A percentile compares a stretch with the other conserved stretches of the same genome.
phyloP scores from a whole-genome alignment of 345 rosid species.

The Euphorbia pulcherrima region DNA sequence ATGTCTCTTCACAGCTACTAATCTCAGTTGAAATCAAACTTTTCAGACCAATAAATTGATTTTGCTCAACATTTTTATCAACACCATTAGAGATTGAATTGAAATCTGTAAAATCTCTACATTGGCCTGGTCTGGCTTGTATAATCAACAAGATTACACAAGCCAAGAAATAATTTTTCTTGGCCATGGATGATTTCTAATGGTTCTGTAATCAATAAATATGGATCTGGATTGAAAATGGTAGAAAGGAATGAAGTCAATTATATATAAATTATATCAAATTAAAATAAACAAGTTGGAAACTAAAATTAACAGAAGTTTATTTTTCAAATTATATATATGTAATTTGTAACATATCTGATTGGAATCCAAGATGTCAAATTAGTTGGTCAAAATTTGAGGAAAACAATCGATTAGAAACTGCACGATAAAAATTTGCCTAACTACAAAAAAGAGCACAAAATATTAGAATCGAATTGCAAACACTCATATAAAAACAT shows the following conservation, averaged over 20 bases:
- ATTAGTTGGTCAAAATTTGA: too few species aligned
- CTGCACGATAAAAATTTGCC: too few species aligned
- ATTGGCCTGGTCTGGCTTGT: not conserved
- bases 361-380: not conserved
- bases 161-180: not conserved
- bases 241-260: not conserved
- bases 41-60: not conserved
- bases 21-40: not conserved
- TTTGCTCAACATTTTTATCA: not conserved
- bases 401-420: too few species aligned
- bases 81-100: slow-evolving; percentile 3
- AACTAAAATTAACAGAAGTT: not conserved
- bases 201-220: not conserved
- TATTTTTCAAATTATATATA: too few species aligned
- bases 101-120: not conserved
- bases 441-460: too few species aligned
- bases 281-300: slow-evolving; percentile 6
- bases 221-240: not conserved
- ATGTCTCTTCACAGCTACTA: not conserved
- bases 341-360: not conserved
- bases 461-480: too few species aligned
- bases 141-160: not conserved
- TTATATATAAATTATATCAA: not conserved
- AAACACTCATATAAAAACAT: too few species aligned
- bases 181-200: not conserved